Conservation (phyloP, 192 early-diverging fungal species). For the Entomortierella chlamydospora region DNA sequence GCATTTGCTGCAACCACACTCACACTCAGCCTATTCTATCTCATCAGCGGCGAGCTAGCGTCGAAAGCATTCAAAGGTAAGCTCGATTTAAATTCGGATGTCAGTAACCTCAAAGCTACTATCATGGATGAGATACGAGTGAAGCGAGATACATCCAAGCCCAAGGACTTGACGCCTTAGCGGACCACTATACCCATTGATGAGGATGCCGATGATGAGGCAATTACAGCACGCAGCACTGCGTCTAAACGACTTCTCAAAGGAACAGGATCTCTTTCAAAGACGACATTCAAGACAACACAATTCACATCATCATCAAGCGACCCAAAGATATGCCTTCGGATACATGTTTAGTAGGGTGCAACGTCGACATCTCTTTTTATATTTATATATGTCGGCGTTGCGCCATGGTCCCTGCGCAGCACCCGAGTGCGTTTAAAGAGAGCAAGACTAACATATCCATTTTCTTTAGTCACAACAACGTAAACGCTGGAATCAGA, state of each 20-base stretch:
- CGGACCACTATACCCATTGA: conserved; percentile 4
- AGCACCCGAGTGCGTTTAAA: too few species aligned
- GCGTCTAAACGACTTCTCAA: background rate
- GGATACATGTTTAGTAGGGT: too few species aligned
- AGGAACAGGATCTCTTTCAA: background rate
- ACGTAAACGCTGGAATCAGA: conserved; percentile 7
- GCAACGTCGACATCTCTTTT: too few species aligned
- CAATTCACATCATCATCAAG: conserved; percentile 10
- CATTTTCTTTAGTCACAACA: background rate
- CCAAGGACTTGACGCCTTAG: conserved; percentile 20
- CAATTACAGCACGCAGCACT: background rate
- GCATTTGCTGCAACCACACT: background rate
- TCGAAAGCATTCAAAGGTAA: conserved; percentile 1
- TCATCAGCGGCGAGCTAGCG: background rate
- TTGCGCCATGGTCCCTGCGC: background rate
- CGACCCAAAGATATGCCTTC: conserved; percentile 19
- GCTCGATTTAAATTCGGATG: background rate
- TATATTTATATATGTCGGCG: too few species aligned
- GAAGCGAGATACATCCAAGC: conserved; percentile 13
- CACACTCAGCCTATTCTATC: background rate
- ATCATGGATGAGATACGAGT: background rate
- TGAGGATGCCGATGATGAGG: background rate
- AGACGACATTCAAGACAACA: background rate
- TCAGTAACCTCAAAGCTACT: background rate
- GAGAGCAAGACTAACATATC: background rate